phyloP scores from a whole-genome alignment of 2,329 filamentous ascomycete species.

The Ascochyta koolunga region DNA sequence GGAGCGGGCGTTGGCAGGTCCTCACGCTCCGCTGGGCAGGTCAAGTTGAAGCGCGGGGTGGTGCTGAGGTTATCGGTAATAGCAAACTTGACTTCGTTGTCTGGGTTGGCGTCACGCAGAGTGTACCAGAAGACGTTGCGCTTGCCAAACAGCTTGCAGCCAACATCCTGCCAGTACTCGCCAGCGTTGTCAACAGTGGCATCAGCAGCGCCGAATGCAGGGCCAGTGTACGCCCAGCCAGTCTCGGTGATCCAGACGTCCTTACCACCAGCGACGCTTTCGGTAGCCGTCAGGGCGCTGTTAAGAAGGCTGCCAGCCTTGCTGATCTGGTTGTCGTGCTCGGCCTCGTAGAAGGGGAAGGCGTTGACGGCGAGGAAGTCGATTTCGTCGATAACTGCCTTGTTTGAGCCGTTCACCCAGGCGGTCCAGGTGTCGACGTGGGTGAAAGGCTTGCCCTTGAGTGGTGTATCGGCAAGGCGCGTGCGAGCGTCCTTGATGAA shows the following conservation, averaged over 20 bases:
- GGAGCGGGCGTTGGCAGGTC: constrained; percentile 22
- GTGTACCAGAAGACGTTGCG: constrained; percentile 47
- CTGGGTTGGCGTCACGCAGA: constrained; percentile 55
- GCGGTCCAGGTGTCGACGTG: constrained; percentile 49
- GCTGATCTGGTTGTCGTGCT: constrained; percentile 44
- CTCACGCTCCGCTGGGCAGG: constrained; percentile 49
- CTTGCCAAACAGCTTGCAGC: constrained; percentile 42
- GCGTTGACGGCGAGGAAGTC: constrained; percentile 48
- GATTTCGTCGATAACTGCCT: constrained; percentile 42
- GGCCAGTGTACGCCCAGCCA: constrained; percentile 44
- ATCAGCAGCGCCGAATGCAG: constrained; percentile 35
- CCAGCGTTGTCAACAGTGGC: constrained; percentile 40
- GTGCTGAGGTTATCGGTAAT: constrained; percentile 62
- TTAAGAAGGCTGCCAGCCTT: constrained; percentile 49
- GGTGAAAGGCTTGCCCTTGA: constrained; percentile 57
- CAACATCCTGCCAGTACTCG: constrained; percentile 43
- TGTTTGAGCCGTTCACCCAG: constrained; percentile 45
- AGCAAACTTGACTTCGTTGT: constrained; percentile 64
- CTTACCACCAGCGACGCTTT: constrained; percentile 39
- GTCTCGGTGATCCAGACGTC: constrained; percentile 50
- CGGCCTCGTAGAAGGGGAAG: constrained; percentile 48
- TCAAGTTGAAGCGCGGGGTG: constrained; percentile 60
- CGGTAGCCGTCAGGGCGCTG: constrained; percentile 35
- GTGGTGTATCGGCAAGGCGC: constrained; percentile 65
- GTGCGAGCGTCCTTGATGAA: constrained; percentile 57